A percentile compares a stretch with the other conserved stretches of the same genome.
Conservation (phyloP, 2,329 filamentous ascomycete genomes). For the Dactylellina parvicollis region DNA sequence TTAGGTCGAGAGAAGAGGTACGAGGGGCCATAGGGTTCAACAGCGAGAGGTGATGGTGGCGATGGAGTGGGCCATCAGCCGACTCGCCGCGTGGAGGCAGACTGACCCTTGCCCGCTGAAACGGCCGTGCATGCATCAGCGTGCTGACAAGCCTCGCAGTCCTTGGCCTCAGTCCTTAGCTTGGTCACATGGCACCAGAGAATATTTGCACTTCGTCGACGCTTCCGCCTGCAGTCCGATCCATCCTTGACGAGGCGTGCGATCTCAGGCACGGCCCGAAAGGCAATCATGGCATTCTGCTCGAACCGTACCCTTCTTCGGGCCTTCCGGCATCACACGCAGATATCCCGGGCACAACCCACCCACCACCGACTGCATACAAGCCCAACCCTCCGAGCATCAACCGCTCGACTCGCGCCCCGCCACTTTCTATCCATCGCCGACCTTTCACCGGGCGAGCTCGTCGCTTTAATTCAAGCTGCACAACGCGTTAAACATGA, state of each 20-base stretch:
- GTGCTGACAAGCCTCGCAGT: no score
- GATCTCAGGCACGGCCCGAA: background rate
- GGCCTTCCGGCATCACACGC: background rate
- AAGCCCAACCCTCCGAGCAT: no score
- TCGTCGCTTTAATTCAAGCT: conserved; percentile 83
- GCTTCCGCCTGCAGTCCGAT: background rate
- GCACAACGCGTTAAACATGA: conserved; percentile 78
- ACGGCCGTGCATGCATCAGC: no score
- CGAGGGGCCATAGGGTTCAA: no score
- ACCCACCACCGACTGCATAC: background rate
- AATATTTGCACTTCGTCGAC: no score
- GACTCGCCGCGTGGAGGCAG: no score
- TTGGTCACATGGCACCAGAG: no score
- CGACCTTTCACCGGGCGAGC: conserved; percentile 81
- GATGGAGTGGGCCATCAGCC: no score
- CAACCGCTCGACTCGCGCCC: conserved; percentile 63
- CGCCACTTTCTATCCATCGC: conserved; percentile 92
- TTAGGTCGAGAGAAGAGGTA: no score
- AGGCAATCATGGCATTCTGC: conserved; percentile 14
- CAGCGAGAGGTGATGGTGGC: no score
- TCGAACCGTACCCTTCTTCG: conserved; percentile 16
- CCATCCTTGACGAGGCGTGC: background rate
- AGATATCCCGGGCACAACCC: conserved; percentile 15
- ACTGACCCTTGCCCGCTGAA: no score
- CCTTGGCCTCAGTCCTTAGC: no score